phyloP scores from a whole-genome alignment of 306 rosid species.

The Vigna nakashimae region DNA sequence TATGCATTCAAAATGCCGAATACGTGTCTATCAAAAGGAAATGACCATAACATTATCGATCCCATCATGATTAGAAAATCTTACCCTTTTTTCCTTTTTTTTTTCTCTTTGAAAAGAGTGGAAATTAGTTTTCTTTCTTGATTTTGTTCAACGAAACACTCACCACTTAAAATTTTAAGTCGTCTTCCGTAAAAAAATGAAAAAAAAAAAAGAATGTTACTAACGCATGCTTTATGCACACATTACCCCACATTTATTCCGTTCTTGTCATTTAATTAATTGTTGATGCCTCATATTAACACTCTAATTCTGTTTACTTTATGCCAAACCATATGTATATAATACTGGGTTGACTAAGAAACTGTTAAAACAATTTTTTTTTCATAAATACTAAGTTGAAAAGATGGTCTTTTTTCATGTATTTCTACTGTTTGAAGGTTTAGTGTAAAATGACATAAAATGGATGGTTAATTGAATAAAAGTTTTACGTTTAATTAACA shows the following conservation, averaged over 20 bases:
- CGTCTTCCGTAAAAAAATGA: background rate
- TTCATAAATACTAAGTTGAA: too few relatives aligned
- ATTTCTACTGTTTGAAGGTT: too few relatives aligned
- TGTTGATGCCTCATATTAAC: background rate
- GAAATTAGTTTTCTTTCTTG: background rate
- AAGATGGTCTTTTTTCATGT: too few relatives aligned
- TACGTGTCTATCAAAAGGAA: background rate
- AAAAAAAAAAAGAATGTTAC: background rate
- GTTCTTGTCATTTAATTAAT: background rate
- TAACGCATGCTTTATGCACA: background rate
- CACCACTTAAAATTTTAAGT: background rate
- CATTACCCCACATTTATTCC: background rate
- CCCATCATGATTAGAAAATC: constrained; percentile 4
- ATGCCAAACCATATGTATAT: too few relatives aligned
- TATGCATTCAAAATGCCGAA: background rate
- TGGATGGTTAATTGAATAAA: too few relatives aligned
- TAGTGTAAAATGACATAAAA: too few relatives aligned
- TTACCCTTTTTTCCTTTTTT: background rate
- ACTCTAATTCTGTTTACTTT: background rate
- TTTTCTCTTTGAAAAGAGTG: background rate
- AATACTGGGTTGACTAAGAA: background rate
- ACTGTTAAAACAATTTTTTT: too few relatives aligned
- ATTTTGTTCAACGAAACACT: background rate
- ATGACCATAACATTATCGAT: background rate
- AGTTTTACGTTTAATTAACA: too few relatives aligned